These are phyloP conservation scores for Cryphonectria parasitica DNA, from an alignment of 2,329 filamentous ascomycete species.

Conservation along the genomic window DNA sequence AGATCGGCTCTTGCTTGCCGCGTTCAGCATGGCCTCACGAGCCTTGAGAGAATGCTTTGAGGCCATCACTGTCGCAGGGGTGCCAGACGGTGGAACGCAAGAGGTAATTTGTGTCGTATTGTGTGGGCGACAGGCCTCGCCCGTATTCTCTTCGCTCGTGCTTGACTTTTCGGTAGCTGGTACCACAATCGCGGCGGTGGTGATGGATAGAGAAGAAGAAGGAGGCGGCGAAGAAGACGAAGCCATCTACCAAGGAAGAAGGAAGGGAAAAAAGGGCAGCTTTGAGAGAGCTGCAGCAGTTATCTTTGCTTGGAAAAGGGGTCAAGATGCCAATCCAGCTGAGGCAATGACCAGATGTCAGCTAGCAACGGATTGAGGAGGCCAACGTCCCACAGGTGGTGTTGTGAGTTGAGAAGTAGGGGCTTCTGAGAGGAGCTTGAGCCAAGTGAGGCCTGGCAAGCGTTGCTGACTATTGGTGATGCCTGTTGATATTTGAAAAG, in stretches of 20 bases:
- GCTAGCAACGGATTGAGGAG: neutral
- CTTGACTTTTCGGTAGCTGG: neutral
- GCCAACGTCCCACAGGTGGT: neutral
- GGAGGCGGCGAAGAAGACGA: neutral
- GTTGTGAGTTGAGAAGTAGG: neutral
- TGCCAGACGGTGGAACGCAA: neutral
- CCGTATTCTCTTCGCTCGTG: neutral
- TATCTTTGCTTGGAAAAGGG: too few relatives aligned
- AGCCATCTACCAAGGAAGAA: neutral
- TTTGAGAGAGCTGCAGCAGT: neutral
- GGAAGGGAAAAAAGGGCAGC: neutral
- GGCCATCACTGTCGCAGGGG: neutral
- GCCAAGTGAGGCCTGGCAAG: too few relatives aligned
- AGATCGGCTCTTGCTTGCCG: neutral
- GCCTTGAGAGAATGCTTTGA: slow-evolving; percentile 2
- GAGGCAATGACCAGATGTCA: neutral
- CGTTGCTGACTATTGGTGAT: neutral
- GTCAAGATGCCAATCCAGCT: neutral
- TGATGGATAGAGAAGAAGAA: neutral
- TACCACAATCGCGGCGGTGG: neutral
- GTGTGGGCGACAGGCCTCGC: neutral
- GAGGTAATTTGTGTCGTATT: neutral
- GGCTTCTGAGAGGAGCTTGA: too few relatives aligned
- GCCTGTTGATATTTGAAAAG: neutral
- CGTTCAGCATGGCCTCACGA: neutral